Base-by-base conservation (phyloP, 495 filamentous ascomycete species). In the Penicillium waksmanii region DNA sequence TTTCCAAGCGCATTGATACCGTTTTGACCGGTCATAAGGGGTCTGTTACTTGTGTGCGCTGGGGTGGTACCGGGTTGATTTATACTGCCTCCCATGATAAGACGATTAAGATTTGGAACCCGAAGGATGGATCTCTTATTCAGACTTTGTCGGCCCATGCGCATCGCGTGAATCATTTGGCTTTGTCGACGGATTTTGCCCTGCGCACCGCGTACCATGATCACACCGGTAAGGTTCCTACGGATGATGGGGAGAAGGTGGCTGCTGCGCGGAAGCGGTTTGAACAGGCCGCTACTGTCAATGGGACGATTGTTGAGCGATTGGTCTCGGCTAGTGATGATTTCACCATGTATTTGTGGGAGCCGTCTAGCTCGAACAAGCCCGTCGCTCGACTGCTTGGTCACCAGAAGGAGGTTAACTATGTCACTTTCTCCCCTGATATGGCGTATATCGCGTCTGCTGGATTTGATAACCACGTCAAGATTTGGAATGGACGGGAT, bases 311-410 rank as follows among this genome's bases (percentile, higher is more conserved):
- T 38, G 84, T 90, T 3, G 95, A 99, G 75, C 85, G 92, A 18
- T 78, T 97, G 3, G 92, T 96, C 3, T 93, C 92, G 2, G 96
- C 94, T 2, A 90, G 87, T 66, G 95, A 99, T 66, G 96, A 99
- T 68, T 95, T 91, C 76, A 98, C 95, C 6, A 95, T 98, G 82
- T 97, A 90, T 67, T 84, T 99, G 50, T 99, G 96, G 96, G 90
- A 96, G 34, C 96, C 96, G 0, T 81, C 84, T 17, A 82, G 74
- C 53, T 87, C 88, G 17, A 90, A 77, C 17, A 97, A 97, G 69
- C 93, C 94, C 6, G 73, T 98, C 11, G 87, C 91, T n/a, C 83
- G 95, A 31, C 81, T 99, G 52, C 73, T 93, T 23, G 96, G 96
- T 10, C 96, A 99, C 70, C 93, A 97, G 68, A 98, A 97, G 71